Evolutionary conservation across 495 filamentous ascomycete genomes (phyloP).

Genomic region (Extremus antarcticus): DNA sequence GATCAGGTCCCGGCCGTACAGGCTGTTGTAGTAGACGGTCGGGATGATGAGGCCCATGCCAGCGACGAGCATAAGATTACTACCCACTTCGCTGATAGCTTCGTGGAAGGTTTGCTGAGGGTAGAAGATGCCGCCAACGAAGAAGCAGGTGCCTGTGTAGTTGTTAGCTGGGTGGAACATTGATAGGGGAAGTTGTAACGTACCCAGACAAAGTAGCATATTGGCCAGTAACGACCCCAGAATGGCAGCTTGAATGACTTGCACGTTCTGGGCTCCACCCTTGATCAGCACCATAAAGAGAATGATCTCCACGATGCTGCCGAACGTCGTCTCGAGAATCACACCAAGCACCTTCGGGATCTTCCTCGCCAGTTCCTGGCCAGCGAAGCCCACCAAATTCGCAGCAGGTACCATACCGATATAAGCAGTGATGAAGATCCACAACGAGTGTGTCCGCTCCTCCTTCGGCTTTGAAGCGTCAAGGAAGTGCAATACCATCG

Average conservation of each 20-base stretch:
- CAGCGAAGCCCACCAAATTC: constrained; percentile 78
- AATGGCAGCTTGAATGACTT: constrained; percentile 67
- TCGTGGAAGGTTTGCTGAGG: constrained; percentile 23
- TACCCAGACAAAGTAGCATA: constrained; percentile 54
- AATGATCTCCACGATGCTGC: constrained; percentile 22
- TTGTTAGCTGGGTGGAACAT: constrained; percentile 44
- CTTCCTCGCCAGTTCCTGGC: constrained; percentile 64
- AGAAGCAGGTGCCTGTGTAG: constrained; percentile 20
- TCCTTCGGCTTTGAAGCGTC: constrained; percentile 37
- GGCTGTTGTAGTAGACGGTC: constrained; percentile 58
- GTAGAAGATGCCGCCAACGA: constrained; percentile 21
- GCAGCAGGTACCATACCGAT: constrained; percentile 81
- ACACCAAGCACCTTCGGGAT: constrained; percentile 20
- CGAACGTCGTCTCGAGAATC: constrained; percentile 22
- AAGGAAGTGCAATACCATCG: constrained; percentile 54
- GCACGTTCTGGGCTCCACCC: constrained; percentile 40
- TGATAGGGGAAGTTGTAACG: constrained; percentile 15
- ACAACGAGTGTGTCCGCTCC: not conserved
- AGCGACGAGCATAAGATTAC: constrained; percentile 69
- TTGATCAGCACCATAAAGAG: constrained; percentile 22
- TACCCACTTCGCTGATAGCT: constrained; percentile 23
- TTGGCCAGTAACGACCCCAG: constrained; percentile 74
- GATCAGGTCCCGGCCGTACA: constrained; percentile 34
- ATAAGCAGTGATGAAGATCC: constrained; percentile 59
- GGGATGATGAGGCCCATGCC: constrained; percentile 68